Percentiles rank a stretch among this genome's conserved stretches.
phyloP scores from a whole-genome alignment of 129 eudicot genomes.

The Flaveria robusta region DNA sequence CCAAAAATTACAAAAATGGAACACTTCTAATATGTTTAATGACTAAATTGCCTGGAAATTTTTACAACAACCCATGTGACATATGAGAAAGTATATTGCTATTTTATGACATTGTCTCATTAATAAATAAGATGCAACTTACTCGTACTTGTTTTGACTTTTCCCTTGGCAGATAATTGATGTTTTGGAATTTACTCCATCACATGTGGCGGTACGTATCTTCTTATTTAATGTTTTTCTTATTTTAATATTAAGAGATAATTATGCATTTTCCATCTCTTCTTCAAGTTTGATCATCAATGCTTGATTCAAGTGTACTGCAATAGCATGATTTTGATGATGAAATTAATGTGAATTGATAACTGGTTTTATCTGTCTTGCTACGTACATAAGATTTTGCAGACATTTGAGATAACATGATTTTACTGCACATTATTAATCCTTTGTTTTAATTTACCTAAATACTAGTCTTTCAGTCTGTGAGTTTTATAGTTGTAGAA shows the following conservation, averaged over 20 bases:
- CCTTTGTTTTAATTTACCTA: not conserved
- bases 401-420: not conserved
- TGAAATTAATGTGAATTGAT: conserved; percentile 13
- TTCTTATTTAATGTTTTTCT: conserved; percentile 7
- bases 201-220: conserved; percentile 88
- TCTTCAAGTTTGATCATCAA: not conserved
- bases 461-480: not conserved
- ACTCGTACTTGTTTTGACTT: conserved; percentile 25
- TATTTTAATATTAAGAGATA: not conserved
- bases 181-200: conserved; percentile 87
- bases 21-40: not conserved
- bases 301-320: not conserved
- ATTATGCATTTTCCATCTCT: conserved; percentile 18
- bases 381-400: not conserved
- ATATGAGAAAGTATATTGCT: not conserved
- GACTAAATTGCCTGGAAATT: not conserved
- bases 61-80: not conserved
- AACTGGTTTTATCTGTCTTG: not conserved
- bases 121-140: conserved; percentile 11
- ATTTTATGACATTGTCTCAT: not conserved
- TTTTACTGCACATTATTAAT: not conserved
- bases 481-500: not conserved
- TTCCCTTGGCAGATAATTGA: conserved; percentile 69
- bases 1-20: not conserved
- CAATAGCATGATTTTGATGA: not conserved